These are phyloP conservation scores for Populus deltoides DNA, from an alignment of 345 rosid genomes.

Conservation along the genomic window DNA sequence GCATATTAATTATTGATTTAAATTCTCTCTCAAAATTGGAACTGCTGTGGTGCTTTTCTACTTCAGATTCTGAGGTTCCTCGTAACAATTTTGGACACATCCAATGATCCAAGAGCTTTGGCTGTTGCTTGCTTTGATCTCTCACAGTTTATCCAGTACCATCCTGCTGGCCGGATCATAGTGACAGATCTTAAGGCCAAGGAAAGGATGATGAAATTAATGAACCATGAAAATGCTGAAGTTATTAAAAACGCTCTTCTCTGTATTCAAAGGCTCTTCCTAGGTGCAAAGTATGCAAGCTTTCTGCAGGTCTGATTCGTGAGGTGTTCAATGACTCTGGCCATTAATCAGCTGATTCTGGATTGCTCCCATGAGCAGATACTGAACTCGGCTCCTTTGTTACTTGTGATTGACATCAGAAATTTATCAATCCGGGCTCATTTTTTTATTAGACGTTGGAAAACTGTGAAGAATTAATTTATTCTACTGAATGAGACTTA, in stretches of 20 bases:
- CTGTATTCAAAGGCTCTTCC: slow-evolving; percentile 85
- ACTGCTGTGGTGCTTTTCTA: background rate
- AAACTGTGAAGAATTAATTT: background rate
- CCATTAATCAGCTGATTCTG: background rate
- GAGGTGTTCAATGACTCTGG: background rate
- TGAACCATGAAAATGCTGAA: slow-evolving; percentile 80
- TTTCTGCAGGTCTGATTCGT: slow-evolving; percentile 76
- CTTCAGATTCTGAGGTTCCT: slow-evolving; percentile 90
- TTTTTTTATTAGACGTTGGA: background rate
- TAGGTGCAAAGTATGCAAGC: slow-evolving; percentile 93
- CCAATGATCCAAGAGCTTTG: slow-evolving; percentile 77
- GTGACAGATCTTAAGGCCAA: slow-evolving; percentile 86
- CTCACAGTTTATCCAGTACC: slow-evolving; percentile 89
- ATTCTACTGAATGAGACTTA: background rate
- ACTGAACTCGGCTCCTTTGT: background rate
- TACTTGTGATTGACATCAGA: background rate
- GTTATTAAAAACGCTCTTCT: slow-evolving; percentile 75
- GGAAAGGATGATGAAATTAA: slow-evolving; percentile 83
- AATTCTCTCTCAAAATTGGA: background rate
- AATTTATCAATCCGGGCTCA: background rate
- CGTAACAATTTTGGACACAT: slow-evolving; percentile 80
- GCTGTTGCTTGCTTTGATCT: slow-evolving; percentile 93
- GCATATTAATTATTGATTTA: background rate
- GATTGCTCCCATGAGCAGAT: background rate
- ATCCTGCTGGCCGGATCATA: slow-evolving; percentile 88